Base-by-base conservation (phyloP, 306 rosid species). In the Prunus campanulata region DNA sequence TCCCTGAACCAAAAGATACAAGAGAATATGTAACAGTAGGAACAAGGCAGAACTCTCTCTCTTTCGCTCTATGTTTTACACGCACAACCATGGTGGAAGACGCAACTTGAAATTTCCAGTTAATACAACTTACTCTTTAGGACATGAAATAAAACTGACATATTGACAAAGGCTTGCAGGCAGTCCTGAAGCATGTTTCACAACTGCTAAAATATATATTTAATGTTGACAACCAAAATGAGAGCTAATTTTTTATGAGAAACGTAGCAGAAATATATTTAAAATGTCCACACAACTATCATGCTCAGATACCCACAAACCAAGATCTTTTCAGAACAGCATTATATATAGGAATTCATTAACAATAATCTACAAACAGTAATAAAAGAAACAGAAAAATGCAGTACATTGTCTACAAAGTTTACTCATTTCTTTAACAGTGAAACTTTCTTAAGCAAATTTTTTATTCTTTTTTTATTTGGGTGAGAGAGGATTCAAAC, bases 1-100 rank as follows among this genome's bases (percentile, higher is more conserved):
- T 93, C 97, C 85, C 96, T 88, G 78, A 52, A 77, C 19, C 66
- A 77, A 55, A 47, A 16, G 49, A 52, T 0, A 42, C 39, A 60
- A 50, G 32, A 44, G 39, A 74, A 2, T n/a, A 70, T 39, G 46
- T 76, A 16, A 69, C 51, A 63, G 12, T 15, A 32, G 12, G 11
- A 49, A 70, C 61, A 70, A 50, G 44, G 65, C 44, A 39, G 44
- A 39, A 39, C 44, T 46, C 54, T 44, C 11, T 16, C 74, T n/a
- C 27, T 48, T 5, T 8, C 1, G 8, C 5, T 25, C 19, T 24
- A 12, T 2, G 15, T 18, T 48, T 52, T 24, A n/a, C 44, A 8
- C 25, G 73, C 24, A 69, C 59, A 69, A 6, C 59, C 44, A 25
- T 15, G 56, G 3, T 49, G 42, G 42, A 25, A 46, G 27, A 50